phyloP scores from a whole-genome alignment of 2,329 filamentous ascomycete species.

The Trichophyton equinum region DNA sequence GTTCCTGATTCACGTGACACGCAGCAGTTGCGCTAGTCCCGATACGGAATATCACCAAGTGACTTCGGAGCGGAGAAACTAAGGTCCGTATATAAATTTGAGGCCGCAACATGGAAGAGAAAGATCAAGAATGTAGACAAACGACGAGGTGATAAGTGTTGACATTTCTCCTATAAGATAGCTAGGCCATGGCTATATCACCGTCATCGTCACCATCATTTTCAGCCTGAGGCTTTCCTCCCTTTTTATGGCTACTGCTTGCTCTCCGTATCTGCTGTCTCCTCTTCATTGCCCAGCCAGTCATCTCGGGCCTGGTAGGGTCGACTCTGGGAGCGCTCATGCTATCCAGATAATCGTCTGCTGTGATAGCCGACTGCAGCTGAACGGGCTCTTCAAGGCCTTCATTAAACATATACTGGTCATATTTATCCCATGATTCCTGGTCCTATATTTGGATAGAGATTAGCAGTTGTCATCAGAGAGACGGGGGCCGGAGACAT shows the following conservation, averaged over 20 bases:
- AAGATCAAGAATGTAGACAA: no score
- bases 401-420: slow-evolving; percentile 53
- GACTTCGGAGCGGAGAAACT: neutral
- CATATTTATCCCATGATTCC: slow-evolving; percentile 63
- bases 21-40: neutral
- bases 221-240: slow-evolving; percentile 14
- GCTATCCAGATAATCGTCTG: slow-evolving; percentile 49
- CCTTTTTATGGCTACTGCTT: slow-evolving; percentile 10
- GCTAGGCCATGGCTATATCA: neutral
- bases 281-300: slow-evolving; percentile 34
- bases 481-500: slow-evolving; percentile 2
- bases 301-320: slow-evolving; percentile 31
- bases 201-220: neutral
- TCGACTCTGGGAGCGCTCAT: slow-evolving; percentile 46
- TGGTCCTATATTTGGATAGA: slow-evolving; percentile 35
- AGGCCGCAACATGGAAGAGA: neutral
- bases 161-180: neutral
- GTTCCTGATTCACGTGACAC: neutral
- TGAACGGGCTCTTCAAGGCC: slow-evolving; percentile 34
- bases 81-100: neutral
- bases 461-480: neutral
- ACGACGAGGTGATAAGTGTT: neutral
- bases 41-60: neutral
- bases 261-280: slow-evolving; percentile 26
- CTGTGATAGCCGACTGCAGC: slow-evolving; percentile 43